phyloP scores from a whole-genome alignment of 139 green algal species.

The Picochlorum sp. region DNA sequence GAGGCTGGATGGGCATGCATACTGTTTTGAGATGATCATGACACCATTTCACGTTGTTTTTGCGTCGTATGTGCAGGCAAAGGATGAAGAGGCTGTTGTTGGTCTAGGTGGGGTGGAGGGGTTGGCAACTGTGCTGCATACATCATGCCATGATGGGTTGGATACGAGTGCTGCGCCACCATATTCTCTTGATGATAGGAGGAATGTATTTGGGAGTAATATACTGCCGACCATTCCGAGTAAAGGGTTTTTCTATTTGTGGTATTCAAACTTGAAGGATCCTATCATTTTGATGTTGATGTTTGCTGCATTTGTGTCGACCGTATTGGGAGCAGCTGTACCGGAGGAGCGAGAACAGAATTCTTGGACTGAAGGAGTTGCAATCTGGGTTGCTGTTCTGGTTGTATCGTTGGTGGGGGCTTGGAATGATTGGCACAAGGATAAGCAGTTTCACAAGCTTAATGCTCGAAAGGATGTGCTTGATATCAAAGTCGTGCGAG shows the following conservation, averaged over 20 bases:
- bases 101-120: constrained; percentile 45
- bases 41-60: not conserved
- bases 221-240: constrained; percentile 28
- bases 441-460: constrained; percentile 88
- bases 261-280: constrained; percentile 68
- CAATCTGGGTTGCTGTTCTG: constrained; percentile 86
- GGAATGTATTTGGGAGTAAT: constrained; percentile 58
- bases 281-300: constrained; percentile 89
- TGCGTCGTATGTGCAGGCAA: constrained; percentile 42
- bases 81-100: constrained; percentile 38
- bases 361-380: constrained; percentile 86
- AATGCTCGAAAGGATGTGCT: constrained; percentile 84
- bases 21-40: too few relatives aligned
- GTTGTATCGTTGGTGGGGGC: constrained; percentile 81
- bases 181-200: constrained; percentile 21
- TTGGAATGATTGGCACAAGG: constrained; percentile 93
- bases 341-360: constrained; percentile 61
- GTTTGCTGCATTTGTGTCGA: constrained; percentile 66
- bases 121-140: constrained; percentile 41
- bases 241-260: constrained; percentile 59
- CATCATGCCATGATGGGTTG: constrained; percentile 39
- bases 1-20: too few relatives aligned
- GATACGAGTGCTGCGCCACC: constrained; percentile 2
- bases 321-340: constrained; percentile 67
- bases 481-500: constrained; percentile 59